Conservation (phyloP, 768 basidiomycete genomes). For the Leucosporidium scottii region DNA sequence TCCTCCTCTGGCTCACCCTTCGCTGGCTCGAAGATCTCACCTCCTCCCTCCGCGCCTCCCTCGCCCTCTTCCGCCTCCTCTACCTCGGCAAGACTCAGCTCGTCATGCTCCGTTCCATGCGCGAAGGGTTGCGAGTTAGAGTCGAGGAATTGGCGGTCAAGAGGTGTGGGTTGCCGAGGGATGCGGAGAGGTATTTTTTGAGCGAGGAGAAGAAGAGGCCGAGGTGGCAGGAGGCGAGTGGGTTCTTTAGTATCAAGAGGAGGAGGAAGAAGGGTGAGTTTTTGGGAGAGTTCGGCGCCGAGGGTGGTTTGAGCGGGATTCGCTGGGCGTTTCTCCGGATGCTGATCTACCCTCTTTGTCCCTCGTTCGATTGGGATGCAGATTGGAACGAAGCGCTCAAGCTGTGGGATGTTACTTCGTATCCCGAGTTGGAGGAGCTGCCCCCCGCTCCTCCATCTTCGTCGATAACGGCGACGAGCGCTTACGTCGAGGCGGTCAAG, state of each 20-base stretch:
- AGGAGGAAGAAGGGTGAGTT: slow-evolving; percentile 31
- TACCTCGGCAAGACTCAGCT: slow-evolving; percentile 57
- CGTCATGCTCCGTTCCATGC: slow-evolving; percentile 50
- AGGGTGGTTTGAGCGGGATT: too few relatives aligned
- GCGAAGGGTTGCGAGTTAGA: slow-evolving; percentile 48
- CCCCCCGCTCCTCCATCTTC: neutral
- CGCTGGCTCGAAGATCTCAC: slow-evolving; percentile 82
- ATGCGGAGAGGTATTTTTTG: slow-evolving; percentile 13
- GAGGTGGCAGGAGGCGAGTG: slow-evolving; percentile 16
- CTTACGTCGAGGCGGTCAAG: too few relatives aligned
- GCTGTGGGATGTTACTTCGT: slow-evolving; percentile 24
- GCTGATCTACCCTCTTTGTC: too few relatives aligned
- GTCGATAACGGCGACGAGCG: neutral
- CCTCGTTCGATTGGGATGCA: neutral
- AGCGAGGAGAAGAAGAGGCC: slow-evolving; percentile 6
- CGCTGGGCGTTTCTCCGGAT: neutral
- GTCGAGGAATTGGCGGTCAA: slow-evolving; percentile 26
- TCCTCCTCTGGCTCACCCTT: slow-evolving; percentile 80
- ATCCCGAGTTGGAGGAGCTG: slow-evolving; percentile 4
- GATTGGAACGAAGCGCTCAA: slow-evolving; percentile 33
- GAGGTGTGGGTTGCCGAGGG: slow-evolving; percentile 25
- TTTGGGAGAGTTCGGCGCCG: too few relatives aligned
- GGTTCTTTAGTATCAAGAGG: slow-evolving; percentile 23
- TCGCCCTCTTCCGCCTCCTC: slow-evolving; percentile 57
- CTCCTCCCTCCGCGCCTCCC: slow-evolving; percentile 67